Base-by-base conservation (phyloP, 441 rosid genomes). In the Raphanus hybrid region DNA sequence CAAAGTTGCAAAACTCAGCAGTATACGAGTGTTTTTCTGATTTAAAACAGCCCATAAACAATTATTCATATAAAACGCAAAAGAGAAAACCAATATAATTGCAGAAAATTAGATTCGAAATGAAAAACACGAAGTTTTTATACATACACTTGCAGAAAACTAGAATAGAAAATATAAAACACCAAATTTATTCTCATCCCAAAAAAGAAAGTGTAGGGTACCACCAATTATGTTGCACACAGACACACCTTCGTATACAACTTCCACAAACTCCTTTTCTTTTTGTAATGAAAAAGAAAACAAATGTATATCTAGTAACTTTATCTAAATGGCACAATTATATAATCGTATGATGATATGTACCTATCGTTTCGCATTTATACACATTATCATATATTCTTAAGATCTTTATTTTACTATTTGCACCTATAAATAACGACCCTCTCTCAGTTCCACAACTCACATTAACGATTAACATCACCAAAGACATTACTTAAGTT, bases 191-290 rank as follows among this genome's bases (percentile, higher is more conserved):
- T 23, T 65, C 55, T n/a, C 39, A 64, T 57, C 62, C 43, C 52
- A 29, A 71, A 76, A 15, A 16, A 55, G 26, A 64, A 34, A 70
- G 14, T 43, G 29, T 43, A 32, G n/a, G 59, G 20, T 64, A 59
- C 76, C 54, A 65, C 76, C 70, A 71, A 65, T 71, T 71, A 77
- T 77, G 52, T 64, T 77, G 67, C 76, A 20, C 75, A 71, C 60
- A 23, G 2, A 55, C n/a, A 54, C 67, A 76, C 64, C 64, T 60
- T 60, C 39, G 18, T 60, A 60, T 41, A 57, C 72, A 77, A 58
- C 70, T 70, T 76, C 59, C 70, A 54, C 79, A 69, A 39, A 76
- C 48, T 64, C 70, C 26, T 23, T 77, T 71, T 70, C 70, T 75
- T 35, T 43, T 61, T 23, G n/a, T 50, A 50, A 52, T 14, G 57